Evolutionary conservation across 805 yeast genomes (phyloP), one percentile per base, ranked within the genome.

Genomic region (Metschnikowia similis): DNA sequence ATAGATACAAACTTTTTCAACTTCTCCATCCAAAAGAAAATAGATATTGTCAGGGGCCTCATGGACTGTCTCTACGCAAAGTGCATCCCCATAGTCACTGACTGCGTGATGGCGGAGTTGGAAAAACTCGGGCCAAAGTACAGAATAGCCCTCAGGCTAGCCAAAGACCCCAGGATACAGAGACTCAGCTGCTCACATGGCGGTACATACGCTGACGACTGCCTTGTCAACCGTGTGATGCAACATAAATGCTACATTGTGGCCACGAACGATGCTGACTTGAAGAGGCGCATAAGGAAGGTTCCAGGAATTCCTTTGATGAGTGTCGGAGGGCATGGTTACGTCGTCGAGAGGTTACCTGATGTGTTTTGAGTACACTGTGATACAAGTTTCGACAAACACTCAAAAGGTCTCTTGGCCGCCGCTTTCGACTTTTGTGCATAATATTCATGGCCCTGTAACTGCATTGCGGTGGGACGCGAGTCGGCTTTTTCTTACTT

Each of bases 151-250:
- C 76, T 94, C 57, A 83, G 86, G 51, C 73, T 94, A 62, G 99
- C 99, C 21, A 86, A 88, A 58, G 99, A 94, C 65, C 97, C 97
- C 39, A 77, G 98, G 61, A 85, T 94, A 35, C 80, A 88, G 59
- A 78, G 97, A 53, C 75, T 94, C 44, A 88, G 84, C 39, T 94
- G 99, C 63, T 76, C 92, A 9, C 99, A 94, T 64, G 87, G 86
- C 59, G 99, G 99, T 30, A 92, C 97, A 0, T 94, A 94, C 74
- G 99, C 99, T 29, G 99, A 94, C 82, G 99, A 94, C 69, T 94
- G 99, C 68, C 66, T 94, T 8, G 98, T 94, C 14, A 84, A 87
- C 65, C 78, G 99, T 59, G 96, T 94, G 6, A 79, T 92, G 66
- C 97, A 92, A 63, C 98, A 94, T 71, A 94, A 94, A 66, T 94